Evolutionary conservation across 108 stramenopile genomes (phyloP).

Genomic region (Nitzschia sp.): DNA sequence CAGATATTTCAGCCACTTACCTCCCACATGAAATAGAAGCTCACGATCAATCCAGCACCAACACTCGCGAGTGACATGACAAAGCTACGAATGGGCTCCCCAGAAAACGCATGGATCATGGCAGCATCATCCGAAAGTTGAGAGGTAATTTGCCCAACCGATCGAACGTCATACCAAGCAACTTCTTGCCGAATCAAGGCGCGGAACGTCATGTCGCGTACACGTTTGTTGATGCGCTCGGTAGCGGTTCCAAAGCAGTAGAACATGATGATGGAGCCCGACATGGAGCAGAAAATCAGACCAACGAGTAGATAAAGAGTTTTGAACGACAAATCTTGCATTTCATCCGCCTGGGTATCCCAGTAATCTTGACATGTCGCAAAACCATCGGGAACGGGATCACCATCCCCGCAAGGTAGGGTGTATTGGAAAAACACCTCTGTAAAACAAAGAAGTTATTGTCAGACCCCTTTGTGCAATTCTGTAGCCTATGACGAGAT

Average conservation of each 20-base stretch:
- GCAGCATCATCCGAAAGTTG: conserved; percentile 72
- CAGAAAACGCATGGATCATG: conserved; percentile 58
- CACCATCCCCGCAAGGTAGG: conserved; percentile 30
- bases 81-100: conserved; percentile 66
- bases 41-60: conserved; percentile 54
- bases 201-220: conserved; percentile 57
- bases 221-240: conserved; percentile 65
- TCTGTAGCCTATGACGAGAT: background rate
- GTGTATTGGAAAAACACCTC: conserved; percentile 41
- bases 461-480: too few relatives aligned
- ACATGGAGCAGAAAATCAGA: conserved; percentile 32
- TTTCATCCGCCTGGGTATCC: conserved; percentile 30
- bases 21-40: conserved; percentile 69
- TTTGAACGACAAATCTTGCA: conserved; percentile 35
- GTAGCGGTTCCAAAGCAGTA: conserved; percentile 57
- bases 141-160: conserved; percentile 56
- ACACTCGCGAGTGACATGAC: conserved; percentile 53
- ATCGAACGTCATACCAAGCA: conserved; percentile 48
- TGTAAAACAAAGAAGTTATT: background rate
- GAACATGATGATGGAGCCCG: conserved; percentile 51
- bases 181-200: conserved; percentile 55
- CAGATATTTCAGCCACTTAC: background rate
- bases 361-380: conserved; percentile 45
- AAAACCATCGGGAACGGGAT: conserved; percentile 9
- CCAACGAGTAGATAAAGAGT: conserved; percentile 34